Conservation (phyloP, 257 asterid genomes). For the Salvia hispanica region DNA sequence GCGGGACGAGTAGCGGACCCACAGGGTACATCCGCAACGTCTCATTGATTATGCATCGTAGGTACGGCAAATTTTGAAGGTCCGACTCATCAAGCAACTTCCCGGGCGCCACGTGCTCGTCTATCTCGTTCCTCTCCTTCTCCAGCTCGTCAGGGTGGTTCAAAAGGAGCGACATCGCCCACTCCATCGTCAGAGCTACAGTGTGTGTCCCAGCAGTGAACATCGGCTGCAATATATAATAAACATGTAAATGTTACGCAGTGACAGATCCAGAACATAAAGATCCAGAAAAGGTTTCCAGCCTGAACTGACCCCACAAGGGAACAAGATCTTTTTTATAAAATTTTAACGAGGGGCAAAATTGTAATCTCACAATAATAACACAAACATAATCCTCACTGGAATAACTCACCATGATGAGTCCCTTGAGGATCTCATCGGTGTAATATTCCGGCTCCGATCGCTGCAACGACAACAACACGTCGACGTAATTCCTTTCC, state of each 20-base stretch:
- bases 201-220: constrained; percentile 51
- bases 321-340: no score
- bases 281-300: no score
- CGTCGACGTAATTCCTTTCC: constrained; percentile 29
- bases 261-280: no score
- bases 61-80: constrained; percentile 38
- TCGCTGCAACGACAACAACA: constrained; percentile 31
- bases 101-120: constrained; percentile 29
- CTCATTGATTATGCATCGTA: constrained; percentile 46
- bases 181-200: constrained; percentile 42
- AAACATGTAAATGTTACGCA: no score
- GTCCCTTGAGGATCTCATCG: constrained; percentile 40
- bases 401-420: constrained; percentile 32
- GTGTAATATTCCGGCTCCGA: constrained; percentile 37
- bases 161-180: constrained; percentile 51
- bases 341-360: no score
- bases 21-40: constrained; percentile 43
- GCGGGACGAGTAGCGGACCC: constrained; percentile 52
- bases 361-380: no score
- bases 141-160: constrained; percentile 39
- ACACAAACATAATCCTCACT: no score
- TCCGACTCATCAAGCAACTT: constrained; percentile 39
- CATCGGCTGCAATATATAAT: constrained; percentile 36
- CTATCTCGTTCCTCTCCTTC: constrained; percentile 38
- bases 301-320: no score